Base-by-base conservation (phyloP, 768 basidiomycete species). In the Mrakia hoshinonis region DNA sequence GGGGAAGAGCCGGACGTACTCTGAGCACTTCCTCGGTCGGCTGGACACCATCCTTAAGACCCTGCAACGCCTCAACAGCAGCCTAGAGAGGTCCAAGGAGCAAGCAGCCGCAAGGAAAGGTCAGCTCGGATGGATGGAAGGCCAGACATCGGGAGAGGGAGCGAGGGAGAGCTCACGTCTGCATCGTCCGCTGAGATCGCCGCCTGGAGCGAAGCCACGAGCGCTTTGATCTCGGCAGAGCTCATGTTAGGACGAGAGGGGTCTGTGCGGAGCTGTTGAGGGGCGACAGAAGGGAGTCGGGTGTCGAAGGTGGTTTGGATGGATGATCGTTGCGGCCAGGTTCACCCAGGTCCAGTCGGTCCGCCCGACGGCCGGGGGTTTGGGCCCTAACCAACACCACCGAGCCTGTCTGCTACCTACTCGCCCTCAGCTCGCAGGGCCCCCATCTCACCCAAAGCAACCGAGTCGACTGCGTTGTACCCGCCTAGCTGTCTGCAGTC, bases 1-100 rank as follows among this genome's bases (percentile, higher is more conserved):
- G 9, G 47, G 22, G 38, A 36, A 20, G 15, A 9, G 47, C 12
- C 4, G 54, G 31, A 52, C 70, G 47, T 10, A 72, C 70, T 12
- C 70, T 20, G 18, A 72, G 65, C 46, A 72, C 38, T n/a, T 72
- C 70, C 63, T 72, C 70, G 12, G 52, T 43, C 2, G 70, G 70
- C 31, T 66, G 54, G 54, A 72, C 65, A 7, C 34, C 18, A 15
- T 67, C 38, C 34, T 61, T 72, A 5, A 72, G 34, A 15, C 24
- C 26, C 31, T 65, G 29, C 20, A 72, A 55, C 29, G 47, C 39
- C 24, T 67, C 43, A 12, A 65, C 38, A 9, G 58, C 47, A 22
- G n/a, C 49, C 70, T 72, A 24, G 20, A 12, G 39, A 29, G 1
- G 54, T 1, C 3, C 9, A 1, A 22, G 43, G 13, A 39, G 43